phyloP scores from a whole-genome alignment of 257 asterid genomes.

The Solanum okadae region DNA sequence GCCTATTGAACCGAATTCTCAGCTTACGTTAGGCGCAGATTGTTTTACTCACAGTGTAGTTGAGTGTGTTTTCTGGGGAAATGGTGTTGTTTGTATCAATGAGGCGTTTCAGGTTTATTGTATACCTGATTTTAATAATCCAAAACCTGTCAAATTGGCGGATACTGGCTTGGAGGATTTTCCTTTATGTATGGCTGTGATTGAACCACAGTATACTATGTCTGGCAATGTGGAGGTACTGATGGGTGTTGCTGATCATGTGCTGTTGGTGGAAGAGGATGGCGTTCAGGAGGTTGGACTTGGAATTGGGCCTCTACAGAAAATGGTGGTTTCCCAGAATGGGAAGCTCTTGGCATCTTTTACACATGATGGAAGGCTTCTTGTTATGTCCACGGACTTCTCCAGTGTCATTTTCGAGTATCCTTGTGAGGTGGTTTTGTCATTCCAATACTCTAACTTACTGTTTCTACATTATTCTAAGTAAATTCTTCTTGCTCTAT shows the following conservation, averaged over 20 bases:
- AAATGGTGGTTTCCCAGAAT: slow-evolving; percentile 77
- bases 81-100: slow-evolving; percentile 74
- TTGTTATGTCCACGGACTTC: slow-evolving; percentile 71
- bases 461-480: background rate
- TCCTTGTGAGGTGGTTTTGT: slow-evolving; percentile 65
- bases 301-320: slow-evolving; percentile 83
- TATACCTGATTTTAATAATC: slow-evolving; percentile 63
- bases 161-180: slow-evolving; percentile 72
- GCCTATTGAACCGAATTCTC: slow-evolving; percentile 33
- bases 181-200: slow-evolving; percentile 87
- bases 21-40: slow-evolving; percentile 49
- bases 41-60: slow-evolving; percentile 63
- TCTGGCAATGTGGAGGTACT: slow-evolving; percentile 96
- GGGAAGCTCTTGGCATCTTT: slow-evolving; percentile 78
- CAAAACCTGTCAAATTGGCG: slow-evolving; percentile 55
- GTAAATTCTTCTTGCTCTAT: background rate
- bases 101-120: slow-evolving; percentile 78
- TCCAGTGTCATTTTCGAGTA: slow-evolving; percentile 59
- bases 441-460: background rate
- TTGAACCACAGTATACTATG: slow-evolving; percentile 86
- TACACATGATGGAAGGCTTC: slow-evolving; percentile 88
- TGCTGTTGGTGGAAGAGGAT: slow-evolving; percentile 81
- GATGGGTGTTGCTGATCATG: slow-evolving; percentile 70
- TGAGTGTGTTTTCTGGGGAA: slow-evolving; percentile 91
- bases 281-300: slow-evolving; percentile 66